phyloP scores from a whole-genome alignment of 495 filamentous ascomycete species.

The Stereocaulon alpinum region DNA sequence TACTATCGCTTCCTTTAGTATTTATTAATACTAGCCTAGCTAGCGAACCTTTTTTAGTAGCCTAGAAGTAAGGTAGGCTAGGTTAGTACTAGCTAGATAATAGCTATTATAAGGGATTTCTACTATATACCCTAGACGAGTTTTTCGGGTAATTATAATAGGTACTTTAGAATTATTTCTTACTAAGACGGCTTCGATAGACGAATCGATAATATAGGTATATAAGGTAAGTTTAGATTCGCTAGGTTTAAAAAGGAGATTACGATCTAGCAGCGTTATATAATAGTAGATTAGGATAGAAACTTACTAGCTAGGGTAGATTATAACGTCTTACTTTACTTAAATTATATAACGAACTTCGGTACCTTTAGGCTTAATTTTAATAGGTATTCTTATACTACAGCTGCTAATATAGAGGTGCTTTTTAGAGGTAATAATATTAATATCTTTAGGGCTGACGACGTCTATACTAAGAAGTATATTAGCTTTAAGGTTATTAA shows the following conservation, averaged over 20 bases:
- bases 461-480: not conserved
- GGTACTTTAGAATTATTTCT: not conserved
- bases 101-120: too few species aligned
- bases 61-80: not conserved
- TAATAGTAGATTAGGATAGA: not conserved
- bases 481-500: not conserved
- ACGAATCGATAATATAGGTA: too few species aligned
- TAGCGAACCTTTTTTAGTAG: not conserved
- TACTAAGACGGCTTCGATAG: not conserved
- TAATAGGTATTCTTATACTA: not conserved
- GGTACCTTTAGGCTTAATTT: not conserved
- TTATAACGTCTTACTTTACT: not conserved
- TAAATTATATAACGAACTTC: too few species aligned
- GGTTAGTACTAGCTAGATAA: not conserved
- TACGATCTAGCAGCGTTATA: not conserved
- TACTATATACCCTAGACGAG: not conserved
- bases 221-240: not conserved
- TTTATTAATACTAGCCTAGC: too few species aligned
- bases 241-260: not conserved
- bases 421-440: not conserved
- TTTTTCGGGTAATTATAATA: not conserved
- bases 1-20: too few species aligned
- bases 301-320: not conserved
- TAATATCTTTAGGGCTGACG: not conserved
- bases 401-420: not conserved